Percentiles rank a stretch among this genome's conserved stretches.
These are phyloP conservation scores for Citrus cavaleriei DNA, from an alignment of 345 rosid species.

Conservation along the genomic window DNA sequence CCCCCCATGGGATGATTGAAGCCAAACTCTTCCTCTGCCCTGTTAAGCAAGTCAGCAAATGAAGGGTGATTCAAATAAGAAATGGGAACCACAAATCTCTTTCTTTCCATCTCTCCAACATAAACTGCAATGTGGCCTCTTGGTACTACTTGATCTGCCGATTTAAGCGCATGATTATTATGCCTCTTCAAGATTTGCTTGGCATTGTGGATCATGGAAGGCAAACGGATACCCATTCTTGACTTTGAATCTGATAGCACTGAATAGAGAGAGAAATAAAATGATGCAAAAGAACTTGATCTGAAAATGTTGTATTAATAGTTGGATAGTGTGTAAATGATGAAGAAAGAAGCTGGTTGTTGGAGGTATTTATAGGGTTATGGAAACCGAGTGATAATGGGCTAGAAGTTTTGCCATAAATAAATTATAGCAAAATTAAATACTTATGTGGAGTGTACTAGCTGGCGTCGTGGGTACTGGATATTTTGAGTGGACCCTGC, in stretches of 20 bases:
- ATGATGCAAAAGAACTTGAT: no score
- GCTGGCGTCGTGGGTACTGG: not conserved
- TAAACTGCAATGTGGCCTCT: slow-evolving; percentile 45
- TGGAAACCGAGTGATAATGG: not conserved
- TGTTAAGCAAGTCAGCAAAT: slow-evolving; percentile 25
- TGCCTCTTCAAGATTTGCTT: slow-evolving; percentile 27
- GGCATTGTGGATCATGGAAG: slow-evolving; percentile 18
- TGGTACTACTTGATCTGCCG: slow-evolving; percentile 22
- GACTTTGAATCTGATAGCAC: not conserved
- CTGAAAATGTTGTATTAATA: no score
- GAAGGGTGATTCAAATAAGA: slow-evolving; percentile 38
- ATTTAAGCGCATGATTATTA: not conserved
- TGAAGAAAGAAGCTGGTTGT: no score
- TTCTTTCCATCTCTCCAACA: slow-evolving; percentile 38
- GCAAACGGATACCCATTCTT: slow-evolving; percentile 32
- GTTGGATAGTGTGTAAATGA: no score
- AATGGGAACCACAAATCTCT: slow-evolving; percentile 41
- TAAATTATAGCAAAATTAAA: no score
- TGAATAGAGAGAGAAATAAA: not conserved
- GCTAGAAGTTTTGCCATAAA: no score
- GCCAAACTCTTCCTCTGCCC: slow-evolving; percentile 26
- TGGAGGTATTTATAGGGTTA: no score
- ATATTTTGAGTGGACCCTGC: not conserved
- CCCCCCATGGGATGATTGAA: slow-evolving; percentile 25
- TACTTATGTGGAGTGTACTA: not conserved